phyloP scores from a whole-genome alignment of 164 flowering plant species.

The Dillenia turbinata region DNA sequence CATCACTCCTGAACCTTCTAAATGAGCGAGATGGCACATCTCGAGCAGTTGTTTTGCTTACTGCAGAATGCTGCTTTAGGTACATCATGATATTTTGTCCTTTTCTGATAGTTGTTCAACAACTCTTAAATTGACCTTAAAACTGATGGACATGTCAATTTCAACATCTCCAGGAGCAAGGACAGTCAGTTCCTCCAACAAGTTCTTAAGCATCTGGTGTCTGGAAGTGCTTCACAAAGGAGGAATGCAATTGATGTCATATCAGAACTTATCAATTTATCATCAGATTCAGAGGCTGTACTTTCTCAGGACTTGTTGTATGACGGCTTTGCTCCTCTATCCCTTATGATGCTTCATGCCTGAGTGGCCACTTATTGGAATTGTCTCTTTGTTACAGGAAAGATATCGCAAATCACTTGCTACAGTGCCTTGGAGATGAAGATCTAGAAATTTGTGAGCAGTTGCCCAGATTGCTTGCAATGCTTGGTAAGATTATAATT shows the following conservation, averaged over 20 bases:
- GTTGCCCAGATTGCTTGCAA: conserved; percentile 47
- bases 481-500: conserved; percentile 43
- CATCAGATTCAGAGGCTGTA: conserved; percentile 29
- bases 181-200: conserved; percentile 48
- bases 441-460: conserved; percentile 39
- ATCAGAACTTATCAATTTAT: conserved; percentile 18
- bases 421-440: conserved; percentile 57
- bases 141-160: conserved; percentile 10
- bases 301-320: conserved; percentile 46
- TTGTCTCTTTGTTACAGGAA: conserved; percentile 41
- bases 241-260: no score
- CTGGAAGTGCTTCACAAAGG: conserved; percentile 29
- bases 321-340: neutral
- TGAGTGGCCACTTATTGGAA: neutral
- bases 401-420: conserved; percentile 47
- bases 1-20: conserved; percentile 54
- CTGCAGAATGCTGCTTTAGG: conserved; percentile 75
- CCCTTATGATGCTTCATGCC: neutral
- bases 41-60: conserved; percentile 59
- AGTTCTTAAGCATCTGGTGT: conserved; percentile 47
- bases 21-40: conserved; percentile 73
- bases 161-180: conserved; percentile 34
- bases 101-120: neutral
- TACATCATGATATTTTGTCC: conserved; percentile 20
- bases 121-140: neutral